These are phyloP conservation scores for Salvia rosmarinus DNA, from an alignment of 257 asterid species.

Conservation along the genomic window DNA sequence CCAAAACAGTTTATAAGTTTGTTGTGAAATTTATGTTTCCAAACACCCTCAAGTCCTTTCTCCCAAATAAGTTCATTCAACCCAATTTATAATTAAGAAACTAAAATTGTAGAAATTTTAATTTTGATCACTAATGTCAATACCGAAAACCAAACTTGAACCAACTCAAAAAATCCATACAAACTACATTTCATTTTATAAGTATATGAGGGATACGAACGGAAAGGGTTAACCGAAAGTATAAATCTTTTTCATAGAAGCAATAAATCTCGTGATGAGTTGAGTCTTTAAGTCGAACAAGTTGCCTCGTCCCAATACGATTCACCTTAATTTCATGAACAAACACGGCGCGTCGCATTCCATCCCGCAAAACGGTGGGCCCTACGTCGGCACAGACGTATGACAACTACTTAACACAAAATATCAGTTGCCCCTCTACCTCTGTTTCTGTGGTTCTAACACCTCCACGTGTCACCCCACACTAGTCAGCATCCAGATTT, in stretches of 20 bases:
- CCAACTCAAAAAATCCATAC: not conserved
- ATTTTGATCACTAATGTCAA: not conserved
- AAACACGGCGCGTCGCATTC: slow-evolving; percentile 7
- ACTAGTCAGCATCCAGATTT: slow-evolving; percentile 47
- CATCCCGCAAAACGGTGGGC: slow-evolving; percentile 37
- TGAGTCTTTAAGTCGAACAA: slow-evolving; percentile 27
- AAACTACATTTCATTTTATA: not conserved
- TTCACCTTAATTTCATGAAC: slow-evolving; percentile 20
- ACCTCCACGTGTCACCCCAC: slow-evolving; percentile 62
- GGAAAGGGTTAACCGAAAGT: slow-evolving; percentile 16
- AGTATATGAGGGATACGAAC: not conserved
- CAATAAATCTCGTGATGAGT: slow-evolving; percentile 36
- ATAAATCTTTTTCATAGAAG: not conserved
- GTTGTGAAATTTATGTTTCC: too few relatives aligned
- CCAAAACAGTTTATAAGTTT: too few relatives aligned
- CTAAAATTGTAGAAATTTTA: not conserved
- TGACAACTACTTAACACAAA: slow-evolving; percentile 57
- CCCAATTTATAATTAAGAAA: not conserved
- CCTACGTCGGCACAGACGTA: slow-evolving; percentile 87
- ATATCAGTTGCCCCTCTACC: slow-evolving; percentile 52
- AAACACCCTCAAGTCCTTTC: too few relatives aligned
- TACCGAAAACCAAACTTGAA: not conserved
- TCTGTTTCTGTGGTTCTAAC: slow-evolving; percentile 47
- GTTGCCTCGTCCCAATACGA: slow-evolving; percentile 36
- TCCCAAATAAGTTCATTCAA: not conserved